phyloP scores from a whole-genome alignment of 495 filamentous ascomycete genomes.

The Penicillium subrubescens region DNA sequence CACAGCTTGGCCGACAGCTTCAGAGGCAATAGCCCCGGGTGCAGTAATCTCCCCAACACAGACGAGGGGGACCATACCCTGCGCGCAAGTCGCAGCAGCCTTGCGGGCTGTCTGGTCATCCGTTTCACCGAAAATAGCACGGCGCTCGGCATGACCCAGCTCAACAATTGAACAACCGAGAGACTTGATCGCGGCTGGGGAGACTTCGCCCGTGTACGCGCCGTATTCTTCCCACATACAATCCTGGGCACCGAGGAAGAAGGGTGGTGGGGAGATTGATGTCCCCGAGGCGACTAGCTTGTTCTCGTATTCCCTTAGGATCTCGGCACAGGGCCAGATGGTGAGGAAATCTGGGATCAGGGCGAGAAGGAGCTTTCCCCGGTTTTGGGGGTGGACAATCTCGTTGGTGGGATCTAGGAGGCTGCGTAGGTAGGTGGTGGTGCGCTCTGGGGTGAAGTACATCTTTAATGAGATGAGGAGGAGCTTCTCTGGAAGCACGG shows the following conservation, averaged over 20 bases:
- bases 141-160: constrained; percentile 77
- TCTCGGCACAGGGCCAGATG: constrained; percentile 56
- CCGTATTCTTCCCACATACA: constrained; percentile 62
- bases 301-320: constrained; percentile 45
- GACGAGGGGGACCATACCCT: constrained; percentile 74
- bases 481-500: constrained; percentile 61
- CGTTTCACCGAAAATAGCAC: constrained; percentile 69
- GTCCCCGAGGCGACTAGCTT: constrained; percentile 29
- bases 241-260: constrained; percentile 77
- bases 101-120: constrained; percentile 65
- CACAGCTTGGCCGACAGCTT: constrained; percentile 59
- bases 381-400: constrained; percentile 44
- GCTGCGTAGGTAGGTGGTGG: constrained; percentile 60
- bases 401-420: constrained; percentile 52
- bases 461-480: constrained; percentile 82
- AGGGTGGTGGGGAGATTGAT: constrained; percentile 32
- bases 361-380: constrained; percentile 82
- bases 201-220: constrained; percentile 77
- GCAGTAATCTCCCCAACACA: constrained; percentile 72
- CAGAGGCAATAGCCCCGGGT: constrained; percentile 49
- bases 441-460: constrained; percentile 73
- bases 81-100: constrained; percentile 62
- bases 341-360: constrained; percentile 79
- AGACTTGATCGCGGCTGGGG: constrained; percentile 62
- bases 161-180: constrained; percentile 72